A percentile compares a stretch with the other conserved stretches of the same genome.
phyloP scores from a whole-genome alignment of 208 protist species.

The Porcisia hertigi region DNA sequence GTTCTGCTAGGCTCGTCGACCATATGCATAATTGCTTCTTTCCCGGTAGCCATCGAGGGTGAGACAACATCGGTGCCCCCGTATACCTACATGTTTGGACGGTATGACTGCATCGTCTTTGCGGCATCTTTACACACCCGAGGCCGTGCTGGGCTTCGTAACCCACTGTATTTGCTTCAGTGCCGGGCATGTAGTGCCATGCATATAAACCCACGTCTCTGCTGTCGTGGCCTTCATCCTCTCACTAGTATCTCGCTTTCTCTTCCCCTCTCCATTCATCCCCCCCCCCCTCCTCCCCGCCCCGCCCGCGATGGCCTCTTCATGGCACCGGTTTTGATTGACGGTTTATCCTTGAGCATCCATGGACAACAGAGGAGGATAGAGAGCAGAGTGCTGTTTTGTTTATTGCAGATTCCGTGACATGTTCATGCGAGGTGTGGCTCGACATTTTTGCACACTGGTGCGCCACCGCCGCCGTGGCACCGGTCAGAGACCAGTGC shows the following conservation, averaged over 20 bases:
- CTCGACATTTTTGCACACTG: background rate
- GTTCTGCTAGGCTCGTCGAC: background rate
- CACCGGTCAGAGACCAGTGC: background rate
- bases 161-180: background rate
- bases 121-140: background rate
- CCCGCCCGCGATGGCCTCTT: too few relatives aligned
- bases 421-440: background rate
- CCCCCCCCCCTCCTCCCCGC: background rate
- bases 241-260: too few relatives aligned
- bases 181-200: too few relatives aligned
- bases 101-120: background rate
- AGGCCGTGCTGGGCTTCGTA: background rate
- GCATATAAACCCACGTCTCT: background rate
- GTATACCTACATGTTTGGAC: background rate
- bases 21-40: background rate
- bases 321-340: background rate
- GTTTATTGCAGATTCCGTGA: too few relatives aligned
- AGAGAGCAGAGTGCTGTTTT: background rate
- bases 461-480: background rate
- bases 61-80: background rate
- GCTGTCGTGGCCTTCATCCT: background rate
- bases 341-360: background rate
- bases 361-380: background rate
- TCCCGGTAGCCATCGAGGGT: background rate
- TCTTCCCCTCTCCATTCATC: background rate